Evolutionary conservation across 441 rosid genomes (phyloP), one percentile per base, ranked within the genome.

Genomic region (Syzygium syzygioides): DNA sequence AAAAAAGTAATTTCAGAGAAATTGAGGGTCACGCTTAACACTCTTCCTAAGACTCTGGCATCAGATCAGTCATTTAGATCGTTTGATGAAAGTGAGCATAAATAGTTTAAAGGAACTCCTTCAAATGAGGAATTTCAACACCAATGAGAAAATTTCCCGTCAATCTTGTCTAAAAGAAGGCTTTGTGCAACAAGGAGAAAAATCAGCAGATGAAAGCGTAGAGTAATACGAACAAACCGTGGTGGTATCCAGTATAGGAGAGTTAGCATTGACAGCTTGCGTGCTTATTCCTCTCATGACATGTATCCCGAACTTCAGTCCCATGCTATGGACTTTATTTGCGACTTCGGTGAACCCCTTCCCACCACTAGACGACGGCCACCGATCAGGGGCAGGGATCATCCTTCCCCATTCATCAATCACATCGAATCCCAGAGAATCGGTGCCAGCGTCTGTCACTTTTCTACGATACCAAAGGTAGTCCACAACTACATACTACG

Each of bases 351-450:
- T 89, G 91, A 96, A 98, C 54, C 99, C 98, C 91, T 93, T 95
- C 56, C 98, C 97, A 20, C 91, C 94, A 87, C 12, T 90, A 86
- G 98, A 95, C 26, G 98, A 98, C 26, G 99, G 99, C 99, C 99
- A 98, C 88, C 98, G 89, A 34, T 5, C 91, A 0, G 98, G 98
- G 91, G 95, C 98, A 19, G 99, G 99, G 50, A 94, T 91, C 94
- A 94, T 86, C 90, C 99, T 94, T 88, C 99, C 99, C 99, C 99
- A 97, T 92, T 94, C 90, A 92, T 98, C 99, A 91, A 97, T 96
- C 84, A 97, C 98, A 94, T 98, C 99, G 53, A 92, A 97, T 79
- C 99, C 99, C 85, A 87, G 93, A 88, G 98, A 95, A 89, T 96
- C 97, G 26, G 89, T 89, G 87, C 88, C 90, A 89, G 99, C 96